Conservation (phyloP, 768 basidiomycete genomes). For the Amanita phalloides region DNA sequence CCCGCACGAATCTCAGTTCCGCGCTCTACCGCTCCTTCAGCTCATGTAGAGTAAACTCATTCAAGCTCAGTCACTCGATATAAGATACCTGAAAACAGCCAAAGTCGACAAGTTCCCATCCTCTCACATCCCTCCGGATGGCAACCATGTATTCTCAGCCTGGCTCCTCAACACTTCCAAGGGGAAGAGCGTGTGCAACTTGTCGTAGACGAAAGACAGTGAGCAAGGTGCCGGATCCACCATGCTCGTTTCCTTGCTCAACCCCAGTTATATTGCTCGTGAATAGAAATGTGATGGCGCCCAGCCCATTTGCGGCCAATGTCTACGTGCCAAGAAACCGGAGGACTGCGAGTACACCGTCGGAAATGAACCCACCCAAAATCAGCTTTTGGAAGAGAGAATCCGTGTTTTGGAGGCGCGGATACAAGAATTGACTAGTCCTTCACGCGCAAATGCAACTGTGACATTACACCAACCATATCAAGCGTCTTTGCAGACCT, state of each 20-base stretch:
- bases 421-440: slow-evolving; percentile 35
- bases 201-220: slow-evolving; percentile 21
- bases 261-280: neutral
- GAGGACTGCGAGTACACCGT: slow-evolving; percentile 54
- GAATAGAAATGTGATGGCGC: slow-evolving; percentile 44
- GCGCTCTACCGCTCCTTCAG: neutral
- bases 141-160: slow-evolving; percentile 2
- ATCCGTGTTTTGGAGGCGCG: slow-evolving; percentile 35
- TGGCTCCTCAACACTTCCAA: slow-evolving; percentile 10
- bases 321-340: slow-evolving; percentile 30
- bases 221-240: neutral
- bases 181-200: slow-evolving; percentile 20
- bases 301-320: slow-evolving; percentile 43
- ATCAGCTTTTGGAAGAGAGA: slow-evolving; percentile 40
- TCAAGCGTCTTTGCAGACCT: neutral
- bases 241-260: neutral
- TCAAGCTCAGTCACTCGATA: neutral
- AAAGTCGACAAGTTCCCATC: neutral
- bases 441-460: slow-evolving; percentile 14
- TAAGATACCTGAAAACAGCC: neutral
- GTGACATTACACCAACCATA: slow-evolving; percentile 30
- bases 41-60: neutral
- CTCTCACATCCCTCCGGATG: neutral
- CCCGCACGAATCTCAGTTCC: neutral
- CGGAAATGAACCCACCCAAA: slow-evolving; percentile 33